A percentile compares a stretch with the other conserved stretches of the same genome.
These are phyloP conservation scores for Starmerella bombicola DNA, from an alignment of 805 yeast species.

Conservation along the genomic window DNA sequence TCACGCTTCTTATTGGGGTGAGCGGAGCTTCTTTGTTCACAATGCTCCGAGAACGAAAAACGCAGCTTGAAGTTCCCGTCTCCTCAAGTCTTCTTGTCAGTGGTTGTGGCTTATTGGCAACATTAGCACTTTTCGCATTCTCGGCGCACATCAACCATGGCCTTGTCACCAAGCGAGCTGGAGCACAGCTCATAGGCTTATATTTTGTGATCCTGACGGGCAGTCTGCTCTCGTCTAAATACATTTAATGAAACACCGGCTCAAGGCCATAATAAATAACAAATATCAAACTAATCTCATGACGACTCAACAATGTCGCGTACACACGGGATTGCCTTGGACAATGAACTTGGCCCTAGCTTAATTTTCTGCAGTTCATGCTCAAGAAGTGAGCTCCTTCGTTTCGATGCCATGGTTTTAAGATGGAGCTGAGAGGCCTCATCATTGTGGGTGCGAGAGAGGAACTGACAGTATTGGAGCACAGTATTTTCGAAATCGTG, in stretches of 20 bases:
- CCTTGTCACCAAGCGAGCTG: conserved; percentile 33
- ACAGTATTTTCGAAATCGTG: not conserved
- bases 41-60: conserved; percentile 21
- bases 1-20: conserved; percentile 65
- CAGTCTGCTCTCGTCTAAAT: conserved; percentile 5
- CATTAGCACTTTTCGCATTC: conserved; percentile 31
- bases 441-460: conserved; percentile 1
- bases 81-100: conserved; percentile 33
- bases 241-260: not conserved
- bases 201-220: conserved; percentile 34
- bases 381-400: too few species aligned
- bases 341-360: too few species aligned
- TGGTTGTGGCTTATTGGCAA: conserved; percentile 32
- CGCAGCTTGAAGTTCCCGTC: conserved; percentile 30
- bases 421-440: not conserved
- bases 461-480: conserved; percentile 6
- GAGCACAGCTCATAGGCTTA: conserved; percentile 31
- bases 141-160: conserved; percentile 35
- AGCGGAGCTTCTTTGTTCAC: conserved; percentile 59
- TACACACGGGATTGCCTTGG: too few species aligned
- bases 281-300: too few species aligned
- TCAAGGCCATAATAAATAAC: too few species aligned
- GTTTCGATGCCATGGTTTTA: not conserved
- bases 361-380: too few species aligned
- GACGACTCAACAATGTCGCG: too few species aligned